phyloP scores from a whole-genome alignment of 768 basidiomycete species.

The Tulasnella sp. region DNA sequence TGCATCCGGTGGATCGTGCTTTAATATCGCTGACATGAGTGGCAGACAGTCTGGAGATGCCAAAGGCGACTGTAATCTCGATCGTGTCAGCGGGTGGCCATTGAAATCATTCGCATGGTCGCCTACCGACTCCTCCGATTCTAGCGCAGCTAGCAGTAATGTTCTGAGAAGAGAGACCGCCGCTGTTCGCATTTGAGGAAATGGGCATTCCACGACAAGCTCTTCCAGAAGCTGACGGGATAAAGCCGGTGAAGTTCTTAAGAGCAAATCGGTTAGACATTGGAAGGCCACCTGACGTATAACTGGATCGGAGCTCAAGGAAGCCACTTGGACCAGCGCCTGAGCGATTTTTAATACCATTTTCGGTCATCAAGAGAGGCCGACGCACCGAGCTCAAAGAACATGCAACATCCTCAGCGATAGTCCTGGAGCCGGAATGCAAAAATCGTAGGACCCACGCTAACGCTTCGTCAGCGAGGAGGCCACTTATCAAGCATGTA shows the following conservation, averaged over 20 bases:
- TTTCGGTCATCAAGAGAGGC: not conserved
- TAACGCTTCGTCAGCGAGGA: not conserved
- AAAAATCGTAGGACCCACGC: conserved; percentile 14
- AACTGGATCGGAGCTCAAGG: not conserved
- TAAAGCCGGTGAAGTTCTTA: not conserved
- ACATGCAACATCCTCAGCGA: not conserved
- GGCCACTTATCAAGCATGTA: not conserved
- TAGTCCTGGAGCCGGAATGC: not conserved
- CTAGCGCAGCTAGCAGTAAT: not conserved
- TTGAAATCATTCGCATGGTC: not conserved
- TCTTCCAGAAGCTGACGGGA: conserved; percentile 8
- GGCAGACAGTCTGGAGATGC: not conserved
- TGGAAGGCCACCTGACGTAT: conserved; percentile 4
- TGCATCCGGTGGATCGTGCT: not conserved
- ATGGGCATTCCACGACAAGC: conserved; percentile 15
- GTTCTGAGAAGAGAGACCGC: not conserved
- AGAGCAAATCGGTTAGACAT: not conserved
- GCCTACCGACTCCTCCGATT: not conserved
- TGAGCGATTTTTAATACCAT: not conserved
- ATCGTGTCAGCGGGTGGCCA: not conserved
- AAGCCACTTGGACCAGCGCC: not conserved
- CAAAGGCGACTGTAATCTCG: not conserved
- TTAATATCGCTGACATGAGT: not conserved
- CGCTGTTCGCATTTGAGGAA: conserved; percentile 22
- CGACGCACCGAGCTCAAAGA: conserved; percentile 15